phyloP scores from a whole-genome alignment of 805 yeast species.

The Scheffersomyces lignosus region DNA sequence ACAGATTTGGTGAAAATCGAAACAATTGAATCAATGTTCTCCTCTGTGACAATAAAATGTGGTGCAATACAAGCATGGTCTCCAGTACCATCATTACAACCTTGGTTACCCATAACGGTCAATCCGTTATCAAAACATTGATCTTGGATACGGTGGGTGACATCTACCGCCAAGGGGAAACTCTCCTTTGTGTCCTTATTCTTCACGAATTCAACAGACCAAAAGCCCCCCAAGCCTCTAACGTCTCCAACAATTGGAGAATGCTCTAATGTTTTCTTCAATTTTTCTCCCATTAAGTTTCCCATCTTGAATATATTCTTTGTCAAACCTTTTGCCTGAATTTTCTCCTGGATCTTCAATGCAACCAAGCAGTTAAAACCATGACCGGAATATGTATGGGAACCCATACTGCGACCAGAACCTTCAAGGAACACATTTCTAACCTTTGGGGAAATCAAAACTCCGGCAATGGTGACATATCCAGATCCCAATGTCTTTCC shows the following conservation, averaged over 20 bases:
- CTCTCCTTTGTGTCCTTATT: conserved; percentile 52
- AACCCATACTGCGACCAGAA: conserved; percentile 20
- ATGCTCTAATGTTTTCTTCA: conserved; percentile 14
- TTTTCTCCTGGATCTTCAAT: conserved; percentile 26
- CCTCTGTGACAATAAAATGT: conserved; percentile 42
- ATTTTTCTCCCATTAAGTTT: conserved; percentile 38
- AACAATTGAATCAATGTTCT: conserved; percentile 42
- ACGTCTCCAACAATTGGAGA: conserved; percentile 49
- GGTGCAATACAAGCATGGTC: conserved; percentile 53
- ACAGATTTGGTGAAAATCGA: conserved; percentile 40
- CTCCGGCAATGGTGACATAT: conserved; percentile 30
- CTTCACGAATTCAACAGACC: conserved; percentile 58
- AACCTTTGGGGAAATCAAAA: conserved; percentile 28
- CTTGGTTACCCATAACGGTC: conserved; percentile 47
- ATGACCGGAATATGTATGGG: conserved; percentile 26
- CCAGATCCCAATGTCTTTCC: conserved; percentile 35
- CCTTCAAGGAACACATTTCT: conserved; percentile 19
- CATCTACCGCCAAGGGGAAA: conserved; percentile 35
- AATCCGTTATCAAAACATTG: conserved; percentile 46
- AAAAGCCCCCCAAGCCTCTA: conserved; percentile 63
- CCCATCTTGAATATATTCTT: conserved; percentile 45
- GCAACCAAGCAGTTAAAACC: conserved; percentile 30
- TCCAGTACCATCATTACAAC: conserved; percentile 43
- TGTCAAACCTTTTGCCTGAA: conserved; percentile 34
- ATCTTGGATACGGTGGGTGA: conserved; percentile 37